Evolutionary conservation across 2,329 filamentous ascomycete species (phyloP).

Genomic region (Microdochium trichocladiopsis): DNA sequence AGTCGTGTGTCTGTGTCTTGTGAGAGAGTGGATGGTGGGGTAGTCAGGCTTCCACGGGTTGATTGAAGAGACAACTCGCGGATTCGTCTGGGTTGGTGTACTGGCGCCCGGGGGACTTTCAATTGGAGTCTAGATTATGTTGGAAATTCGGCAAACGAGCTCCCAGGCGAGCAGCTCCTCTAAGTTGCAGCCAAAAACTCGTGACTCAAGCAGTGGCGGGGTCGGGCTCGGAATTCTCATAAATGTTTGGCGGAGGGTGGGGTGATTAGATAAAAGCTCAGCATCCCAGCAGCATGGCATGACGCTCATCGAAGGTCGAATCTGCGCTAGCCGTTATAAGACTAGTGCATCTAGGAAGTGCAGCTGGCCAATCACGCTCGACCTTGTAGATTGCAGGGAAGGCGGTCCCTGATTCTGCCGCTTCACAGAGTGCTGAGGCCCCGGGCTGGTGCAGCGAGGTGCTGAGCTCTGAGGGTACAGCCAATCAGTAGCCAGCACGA

Average conservation of each 20-base stretch:
- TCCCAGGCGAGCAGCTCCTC: too few species aligned
- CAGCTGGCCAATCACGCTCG: too few species aligned
- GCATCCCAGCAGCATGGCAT: background rate
- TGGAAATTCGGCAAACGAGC: too few species aligned
- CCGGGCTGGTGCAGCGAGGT: too few species aligned
- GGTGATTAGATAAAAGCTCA: background rate
- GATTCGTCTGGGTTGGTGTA: background rate
- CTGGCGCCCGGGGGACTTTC: background rate
- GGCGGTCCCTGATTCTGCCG: too few species aligned
- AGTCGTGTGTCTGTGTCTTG: slow-evolving; percentile 7
- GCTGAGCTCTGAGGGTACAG: too few species aligned
- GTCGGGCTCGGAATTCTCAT: background rate
- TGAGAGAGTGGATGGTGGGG: slow-evolving; percentile 1
- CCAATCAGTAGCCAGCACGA: too few species aligned
- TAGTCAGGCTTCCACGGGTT: background rate
- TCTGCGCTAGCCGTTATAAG: background rate
- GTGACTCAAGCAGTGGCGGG: slow-evolving; percentile 1
- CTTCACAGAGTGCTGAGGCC: too few species aligned
- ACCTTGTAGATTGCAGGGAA: too few species aligned
- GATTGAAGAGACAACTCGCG: background rate
- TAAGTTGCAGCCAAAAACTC: too few species aligned
- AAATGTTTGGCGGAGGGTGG: background rate
- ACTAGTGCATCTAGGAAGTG: too few species aligned
- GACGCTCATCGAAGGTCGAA: background rate
- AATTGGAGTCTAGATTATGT: background rate